Evolutionary conservation across 164 flowering plant species (phyloP).

Genomic region (Aristolochia fimbriata): DNA sequence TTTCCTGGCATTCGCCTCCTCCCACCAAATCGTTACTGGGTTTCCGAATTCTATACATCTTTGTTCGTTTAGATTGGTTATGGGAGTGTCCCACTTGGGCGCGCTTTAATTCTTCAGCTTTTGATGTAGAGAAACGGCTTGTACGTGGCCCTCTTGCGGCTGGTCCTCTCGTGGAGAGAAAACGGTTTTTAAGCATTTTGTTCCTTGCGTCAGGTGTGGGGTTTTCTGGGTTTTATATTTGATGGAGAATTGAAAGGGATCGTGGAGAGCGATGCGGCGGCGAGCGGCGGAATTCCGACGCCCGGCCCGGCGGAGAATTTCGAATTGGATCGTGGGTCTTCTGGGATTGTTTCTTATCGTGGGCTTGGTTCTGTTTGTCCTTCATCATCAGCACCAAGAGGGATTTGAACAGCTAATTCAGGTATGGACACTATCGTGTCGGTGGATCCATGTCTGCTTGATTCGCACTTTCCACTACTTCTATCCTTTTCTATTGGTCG

Average conservation of each 20-base stretch:
- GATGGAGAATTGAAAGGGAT: background rate
- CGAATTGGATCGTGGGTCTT: constrained; percentile 78
- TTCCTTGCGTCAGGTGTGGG: background rate
- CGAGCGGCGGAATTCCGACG: constrained; percentile 87
- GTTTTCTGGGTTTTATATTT: background rate
- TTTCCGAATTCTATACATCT: too few species aligned
- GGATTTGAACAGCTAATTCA: constrained; percentile 15
- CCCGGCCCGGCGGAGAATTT: constrained; percentile 64
- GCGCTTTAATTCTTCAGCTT: too few species aligned
- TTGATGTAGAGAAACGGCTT: too few species aligned
- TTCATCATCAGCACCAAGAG: constrained; percentile 69
- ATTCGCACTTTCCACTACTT: background rate
- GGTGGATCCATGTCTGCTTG: background rate
- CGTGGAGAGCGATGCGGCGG: constrained; percentile 50
- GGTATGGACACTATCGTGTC: background rate
- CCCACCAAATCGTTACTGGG: too few species aligned
- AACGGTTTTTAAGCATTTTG: background rate
- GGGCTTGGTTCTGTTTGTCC: constrained; percentile 52
- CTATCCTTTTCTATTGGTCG: background rate
- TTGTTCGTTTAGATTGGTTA: too few species aligned
- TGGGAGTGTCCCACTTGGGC: too few species aligned
- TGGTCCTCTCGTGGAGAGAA: too few species aligned
- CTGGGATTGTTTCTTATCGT: constrained; percentile 45
- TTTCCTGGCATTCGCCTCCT: too few species aligned
- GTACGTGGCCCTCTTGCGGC: too few species aligned